Base-by-base conservation (phyloP, 176 grass and related monocot genomes). In the Aegilops longissima region DNA sequence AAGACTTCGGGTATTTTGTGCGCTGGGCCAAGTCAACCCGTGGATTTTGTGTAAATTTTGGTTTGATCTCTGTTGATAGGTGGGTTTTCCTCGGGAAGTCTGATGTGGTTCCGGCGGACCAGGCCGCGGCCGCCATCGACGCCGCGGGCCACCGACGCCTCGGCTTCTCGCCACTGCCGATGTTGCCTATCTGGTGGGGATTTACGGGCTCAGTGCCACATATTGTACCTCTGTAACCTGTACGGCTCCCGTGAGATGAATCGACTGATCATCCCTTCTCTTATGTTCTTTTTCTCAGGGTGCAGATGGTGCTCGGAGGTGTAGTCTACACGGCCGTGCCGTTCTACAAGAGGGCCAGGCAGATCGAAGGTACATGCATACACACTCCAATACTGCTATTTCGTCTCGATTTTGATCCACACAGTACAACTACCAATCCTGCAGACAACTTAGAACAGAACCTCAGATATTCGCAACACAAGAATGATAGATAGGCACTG, bases 301-400 rank as follows among this genome's bases (percentile, higher is more conserved):
- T 77, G 64, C 87, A 85, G 44, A 87, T 88, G 91, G 35, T 83
- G 69, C 66, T 93, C 20, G 89, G 87, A 34, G 85, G 87, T 10
- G 65, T 93, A 8, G 74, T 89, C 61, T 91, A 84, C 68, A 74
- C 89, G 38, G 89, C 74, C 14, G 78, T 91, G 29, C 94, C 94
- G 10, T 85, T 93, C 68, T 93, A 91, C 82, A 89, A 82, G 62
- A 93, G 84, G 61, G 80, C 70, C 47, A 75, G 79, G 51, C 74
- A 84, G 36, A 8, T 85, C 3, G 91, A 93, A 91, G 89, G 94
- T 93, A 82, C 8, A 27, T 2, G 40, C 70, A 63, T 18, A 24
- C 23, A 24, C 23, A 42, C 42, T 69, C n/a, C 5, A 68, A 44
- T n/a, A 16, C 5, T n/a, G 2, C 0, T 24, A 34, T 11, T 33